A percentile compares a stretch with the other conserved stretches of the same genome.
phyloP scores from a whole-genome alignment of 345 rosid species.

The Psidium friedrichsthalianum region DNA sequence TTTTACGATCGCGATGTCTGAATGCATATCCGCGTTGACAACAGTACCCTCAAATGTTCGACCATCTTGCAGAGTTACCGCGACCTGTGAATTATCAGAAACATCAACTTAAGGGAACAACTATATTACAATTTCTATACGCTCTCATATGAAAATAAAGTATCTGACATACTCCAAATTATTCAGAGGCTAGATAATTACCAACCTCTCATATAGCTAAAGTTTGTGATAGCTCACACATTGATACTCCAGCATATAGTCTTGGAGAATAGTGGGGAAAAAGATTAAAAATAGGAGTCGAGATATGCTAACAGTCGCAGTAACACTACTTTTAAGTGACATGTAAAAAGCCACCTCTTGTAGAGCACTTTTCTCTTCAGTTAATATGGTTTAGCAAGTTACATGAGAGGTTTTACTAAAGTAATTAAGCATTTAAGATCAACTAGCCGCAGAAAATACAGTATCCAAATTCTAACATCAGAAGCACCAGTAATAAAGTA shows the following conservation, averaged over 20 bases:
- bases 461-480: background rate
- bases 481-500: background rate
- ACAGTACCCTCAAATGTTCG: constrained; percentile 77
- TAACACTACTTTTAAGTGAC: background rate
- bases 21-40: constrained; percentile 71
- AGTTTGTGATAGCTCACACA: background rate
- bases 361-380: background rate
- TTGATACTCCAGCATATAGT: background rate
- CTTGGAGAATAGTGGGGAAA: background rate
- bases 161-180: background rate
- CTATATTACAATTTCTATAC: background rate
- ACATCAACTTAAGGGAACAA: background rate
- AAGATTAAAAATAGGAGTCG: background rate
- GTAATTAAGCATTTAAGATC: background rate
- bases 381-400: background rate
- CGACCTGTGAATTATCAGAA: constrained; percentile 38
- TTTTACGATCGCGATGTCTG: constrained; percentile 90
- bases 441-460: background rate
- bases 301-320: background rate
- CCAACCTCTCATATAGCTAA: background rate
- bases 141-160: background rate
- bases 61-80: constrained; percentile 94
- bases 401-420: background rate
- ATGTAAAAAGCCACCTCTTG: background rate
- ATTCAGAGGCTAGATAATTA: background rate